Percentiles rank a stretch among this genome's conserved stretches.
phyloP scores from a whole-genome alignment of 176 grass and related monocot genomes.

The Bonia amplexicaulis region DNA sequence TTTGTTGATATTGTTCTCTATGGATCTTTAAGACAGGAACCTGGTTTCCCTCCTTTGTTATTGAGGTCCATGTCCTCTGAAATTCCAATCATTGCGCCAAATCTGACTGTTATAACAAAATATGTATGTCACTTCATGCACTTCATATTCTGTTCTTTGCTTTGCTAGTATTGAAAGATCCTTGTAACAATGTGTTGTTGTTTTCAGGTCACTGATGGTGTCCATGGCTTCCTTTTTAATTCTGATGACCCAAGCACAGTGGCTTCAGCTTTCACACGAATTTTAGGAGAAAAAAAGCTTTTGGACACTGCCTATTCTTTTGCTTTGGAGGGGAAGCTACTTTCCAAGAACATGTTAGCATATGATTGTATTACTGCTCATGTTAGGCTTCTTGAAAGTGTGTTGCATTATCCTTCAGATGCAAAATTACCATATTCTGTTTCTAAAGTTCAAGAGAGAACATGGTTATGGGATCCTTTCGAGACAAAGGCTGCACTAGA shows the following conservation, averaged over 20 bases:
- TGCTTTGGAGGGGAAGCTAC: constrained; percentile 56
- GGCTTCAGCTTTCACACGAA: constrained; percentile 52
- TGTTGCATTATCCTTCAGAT: constrained; percentile 81
- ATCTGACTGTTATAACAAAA: constrained; percentile 79
- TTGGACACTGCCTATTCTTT: constrained; percentile 57
- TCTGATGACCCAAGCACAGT: constrained; percentile 46
- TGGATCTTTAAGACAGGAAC: constrained; percentile 73
- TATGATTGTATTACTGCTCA: constrained; percentile 72
- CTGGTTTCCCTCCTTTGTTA: constrained; percentile 79
- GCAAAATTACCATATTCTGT: constrained; percentile 53
- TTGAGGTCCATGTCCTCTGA: constrained; percentile 77
- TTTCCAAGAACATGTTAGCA: constrained; percentile 83
- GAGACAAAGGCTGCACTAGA: constrained; percentile 45
- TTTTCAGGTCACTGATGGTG: constrained; percentile 70
- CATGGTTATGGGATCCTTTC: constrained; percentile 81
- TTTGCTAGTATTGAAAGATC: not conserved
- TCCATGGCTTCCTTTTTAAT: constrained; percentile 74
- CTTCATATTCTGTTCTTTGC: constrained; percentile 15
- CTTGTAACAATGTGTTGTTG: constrained; percentile 23
- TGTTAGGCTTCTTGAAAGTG: constrained; percentile 80
- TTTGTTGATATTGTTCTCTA: constrained; percentile 81
- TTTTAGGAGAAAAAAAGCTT: constrained; percentile 56
- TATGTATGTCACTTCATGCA: constrained; percentile 59
- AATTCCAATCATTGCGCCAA: constrained; percentile 75
- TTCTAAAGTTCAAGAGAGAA: constrained; percentile 67